Evolutionary conservation across 441 rosid species (phyloP).

Genomic region (Rhodomyrtus psidioides): DNA sequence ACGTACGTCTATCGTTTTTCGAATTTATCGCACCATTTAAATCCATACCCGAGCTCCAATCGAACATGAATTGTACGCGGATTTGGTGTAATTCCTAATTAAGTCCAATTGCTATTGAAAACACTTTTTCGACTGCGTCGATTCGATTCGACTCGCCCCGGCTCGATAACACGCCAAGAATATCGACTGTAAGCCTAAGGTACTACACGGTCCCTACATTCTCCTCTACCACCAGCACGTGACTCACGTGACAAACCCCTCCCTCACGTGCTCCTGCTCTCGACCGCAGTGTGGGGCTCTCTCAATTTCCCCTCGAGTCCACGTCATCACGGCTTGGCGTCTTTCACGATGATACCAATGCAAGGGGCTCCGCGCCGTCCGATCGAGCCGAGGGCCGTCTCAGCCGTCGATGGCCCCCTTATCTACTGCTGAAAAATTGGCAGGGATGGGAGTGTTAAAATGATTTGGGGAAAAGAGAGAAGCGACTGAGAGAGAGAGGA

Average conservation of each 20-base stretch:
- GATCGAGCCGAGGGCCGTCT: constrained; percentile 19
- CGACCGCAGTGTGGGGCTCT: too few relatives aligned
- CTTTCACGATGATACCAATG: constrained; percentile 15
- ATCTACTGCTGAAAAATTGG: background rate
- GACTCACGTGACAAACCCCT: background rate
- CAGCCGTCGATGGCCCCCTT: constrained; percentile 28
- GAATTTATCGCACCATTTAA: background rate
- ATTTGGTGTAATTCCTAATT: background rate
- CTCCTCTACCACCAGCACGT: background rate
- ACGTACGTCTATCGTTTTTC: too few relatives aligned
- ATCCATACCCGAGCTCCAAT: rapidly evolving
- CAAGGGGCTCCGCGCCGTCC: constrained; percentile 20
- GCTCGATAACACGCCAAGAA: too few relatives aligned
- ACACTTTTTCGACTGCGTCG: background rate
- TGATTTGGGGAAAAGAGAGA: background rate
- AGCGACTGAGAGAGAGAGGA: background rate
- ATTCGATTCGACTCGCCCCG: background rate
- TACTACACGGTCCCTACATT: background rate
- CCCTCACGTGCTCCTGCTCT: too few relatives aligned
- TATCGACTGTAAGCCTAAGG: too few relatives aligned
- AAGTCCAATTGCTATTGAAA: background rate
- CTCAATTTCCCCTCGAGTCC: constrained; percentile 9
- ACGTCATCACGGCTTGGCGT: constrained; percentile 31
- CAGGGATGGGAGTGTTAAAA: background rate
- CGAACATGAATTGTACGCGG: rapidly evolving